Evolutionary conservation across 495 filamentous ascomycete genomes (phyloP), one percentile per base, ranked within the genome.

Genomic region (Trichocladium antarcticum): DNA sequence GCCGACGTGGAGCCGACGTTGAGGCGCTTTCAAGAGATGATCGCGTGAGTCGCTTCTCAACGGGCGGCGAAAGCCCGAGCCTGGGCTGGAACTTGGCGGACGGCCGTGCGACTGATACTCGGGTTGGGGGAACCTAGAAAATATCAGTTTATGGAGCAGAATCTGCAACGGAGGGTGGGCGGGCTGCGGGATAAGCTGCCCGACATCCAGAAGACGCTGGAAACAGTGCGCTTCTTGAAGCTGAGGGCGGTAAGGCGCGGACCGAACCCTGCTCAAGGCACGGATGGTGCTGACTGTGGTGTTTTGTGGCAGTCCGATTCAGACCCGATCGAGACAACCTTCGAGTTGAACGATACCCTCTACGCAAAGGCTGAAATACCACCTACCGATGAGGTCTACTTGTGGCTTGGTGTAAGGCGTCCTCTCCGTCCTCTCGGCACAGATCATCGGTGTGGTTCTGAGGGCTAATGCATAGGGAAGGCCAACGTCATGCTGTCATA

Each of bases 61-160:
- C 7, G 31, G 31, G 31, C 31, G 12, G 31, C 5, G 31, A 11
- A 2, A 10, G 12, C 2, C 12, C 5, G 7, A 1, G 27, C 34
- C 31, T 31, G 24, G 14, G 27, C 14, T 0, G 1, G 10, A 39
- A 37, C 15, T 6, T 4, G 6, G 3, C 5, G 15, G 3, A 17
- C n/a, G 4, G 15, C 2, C 10, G 3, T 19, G 37, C 34, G 35
- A 24, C 46, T 53, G 46, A 50, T 31, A 14, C 20, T 20, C 17
- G 32, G 31, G 37, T 8, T 17, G n/a, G 17, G 15, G 27, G 27
- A 8, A 39, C 45, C 8, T 37, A 89, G 84, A 46, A 97, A 98
- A 74, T 98, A 98, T 71, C 93, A 97, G 66, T 98, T 96, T 70
- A 98, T 98, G 92, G 88, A 97, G 72, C 74, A 83, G 57, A 97